Conservation (phyloP, 306 rosid species). For the Malus sylvestris region DNA sequence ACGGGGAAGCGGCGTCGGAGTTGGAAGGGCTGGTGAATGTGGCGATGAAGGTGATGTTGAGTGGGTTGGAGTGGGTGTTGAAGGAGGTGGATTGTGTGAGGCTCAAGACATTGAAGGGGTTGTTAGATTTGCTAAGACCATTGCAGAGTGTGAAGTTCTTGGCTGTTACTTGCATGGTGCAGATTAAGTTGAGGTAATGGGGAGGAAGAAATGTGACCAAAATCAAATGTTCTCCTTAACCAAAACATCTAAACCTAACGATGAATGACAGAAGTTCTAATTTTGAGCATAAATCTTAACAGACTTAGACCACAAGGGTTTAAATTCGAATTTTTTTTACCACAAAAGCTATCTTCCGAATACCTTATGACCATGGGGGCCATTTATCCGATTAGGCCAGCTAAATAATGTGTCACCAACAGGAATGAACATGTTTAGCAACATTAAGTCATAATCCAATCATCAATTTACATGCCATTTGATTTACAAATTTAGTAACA, state of each 20-base stretch:
- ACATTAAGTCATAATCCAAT: no score
- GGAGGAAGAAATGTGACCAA: conserved; percentile 13
- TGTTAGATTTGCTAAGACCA: conserved; percentile 55
- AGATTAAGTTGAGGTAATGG: conserved; percentile 39
- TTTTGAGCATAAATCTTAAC: no score
- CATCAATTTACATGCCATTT: no score
- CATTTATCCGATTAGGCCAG: no score
- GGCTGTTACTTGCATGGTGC: conserved; percentile 35
- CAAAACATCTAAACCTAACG: background rate
- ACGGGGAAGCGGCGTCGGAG: background rate
- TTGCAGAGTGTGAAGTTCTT: conserved; percentile 56
- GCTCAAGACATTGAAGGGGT: conserved; percentile 51
- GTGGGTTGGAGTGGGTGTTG: conserved; percentile 53
- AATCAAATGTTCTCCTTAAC: background rate
- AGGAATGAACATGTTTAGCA: no score
- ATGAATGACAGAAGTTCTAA: no score
- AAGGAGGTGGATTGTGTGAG: conserved; percentile 74
- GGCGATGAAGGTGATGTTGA: conserved; percentile 37
- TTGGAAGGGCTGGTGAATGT: conserved; percentile 26
- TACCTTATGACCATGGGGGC: no score
- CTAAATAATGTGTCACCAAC: no score
- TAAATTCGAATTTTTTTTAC: no score
- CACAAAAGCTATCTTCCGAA: no score
- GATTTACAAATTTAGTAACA: no score
- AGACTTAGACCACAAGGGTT: no score